phyloP scores from a whole-genome alignment of 2,329 filamentous ascomycete genomes.

The Blastomyces emzantsi region DNA sequence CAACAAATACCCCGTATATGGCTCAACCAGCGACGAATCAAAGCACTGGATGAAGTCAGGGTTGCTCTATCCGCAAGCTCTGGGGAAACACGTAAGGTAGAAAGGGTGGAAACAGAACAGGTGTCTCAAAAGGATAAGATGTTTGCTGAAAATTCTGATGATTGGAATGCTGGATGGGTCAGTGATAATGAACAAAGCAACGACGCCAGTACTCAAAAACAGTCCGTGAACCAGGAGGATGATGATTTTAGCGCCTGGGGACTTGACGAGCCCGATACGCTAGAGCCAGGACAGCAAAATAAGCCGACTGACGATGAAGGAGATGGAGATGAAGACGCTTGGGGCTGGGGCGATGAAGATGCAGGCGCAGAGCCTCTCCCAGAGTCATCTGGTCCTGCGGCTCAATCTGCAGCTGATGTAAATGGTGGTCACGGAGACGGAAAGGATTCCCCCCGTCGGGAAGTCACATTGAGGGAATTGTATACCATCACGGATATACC shows the following conservation, averaged over 20 bases:
- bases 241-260: constrained; percentile 45
- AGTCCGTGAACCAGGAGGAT: constrained; percentile 26
- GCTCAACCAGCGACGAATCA: constrained; percentile 75
- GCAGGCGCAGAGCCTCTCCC: constrained; percentile 18
- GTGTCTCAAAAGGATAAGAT: constrained; percentile 61
- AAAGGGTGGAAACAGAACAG: constrained; percentile 75
- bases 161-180: constrained; percentile 73
- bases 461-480: constrained; percentile 71
- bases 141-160: constrained; percentile 50
- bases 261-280: constrained; percentile 34
- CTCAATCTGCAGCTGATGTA: constrained; percentile 19
- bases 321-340: constrained; percentile 53
- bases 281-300: constrained; percentile 5
- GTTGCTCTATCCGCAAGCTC: constrained; percentile 58
- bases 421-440: constrained; percentile 17
- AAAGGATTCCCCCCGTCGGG: constrained; percentile 35
- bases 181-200: constrained; percentile 43
- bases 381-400: constrained; percentile 15
- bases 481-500: constrained; percentile 88
- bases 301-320: constrained; percentile 15
- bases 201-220: constrained; percentile 14
- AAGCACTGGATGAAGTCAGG: constrained; percentile 65
- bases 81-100: constrained; percentile 59
- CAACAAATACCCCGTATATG: constrained; percentile 71
- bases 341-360: constrained; percentile 74